A percentile compares a stretch with the other conserved stretches of the same genome.
Evolutionary conservation across 1,284 basidiomycete genomes (phyloP).

Genomic region (Apiotrichum domesticum): DNA sequence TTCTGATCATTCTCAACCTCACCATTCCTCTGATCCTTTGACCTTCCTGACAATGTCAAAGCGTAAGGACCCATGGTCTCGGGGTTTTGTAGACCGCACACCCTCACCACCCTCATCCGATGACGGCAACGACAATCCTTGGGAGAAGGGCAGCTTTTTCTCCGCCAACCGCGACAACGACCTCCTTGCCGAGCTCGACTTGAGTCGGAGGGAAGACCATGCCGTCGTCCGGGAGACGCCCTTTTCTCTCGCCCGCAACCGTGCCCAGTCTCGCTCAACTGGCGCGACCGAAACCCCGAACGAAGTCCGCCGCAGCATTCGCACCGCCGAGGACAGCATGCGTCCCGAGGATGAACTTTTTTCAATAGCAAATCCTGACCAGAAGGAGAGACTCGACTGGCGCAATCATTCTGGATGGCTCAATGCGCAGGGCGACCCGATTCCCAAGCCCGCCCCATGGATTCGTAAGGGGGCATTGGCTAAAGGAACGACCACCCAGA

Average conservation of each 20-base stretch:
- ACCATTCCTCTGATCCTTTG: not conserved
- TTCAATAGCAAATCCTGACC: too few species aligned
- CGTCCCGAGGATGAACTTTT: too few species aligned
- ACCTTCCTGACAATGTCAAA: not conserved
- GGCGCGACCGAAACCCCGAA: not conserved
- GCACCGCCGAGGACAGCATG: conserved; percentile 2
- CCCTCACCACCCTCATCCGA: not conserved
- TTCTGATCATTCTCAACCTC: not conserved
- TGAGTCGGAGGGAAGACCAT: conserved; percentile 20
- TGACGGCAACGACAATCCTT: not conserved
- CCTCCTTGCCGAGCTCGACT: conserved; percentile 19
- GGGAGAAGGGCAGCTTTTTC: not conserved
- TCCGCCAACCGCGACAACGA: conserved; percentile 9
- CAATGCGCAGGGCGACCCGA: conserved; percentile 10
- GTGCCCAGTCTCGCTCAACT: too few species aligned
- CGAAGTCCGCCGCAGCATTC: not conserved
- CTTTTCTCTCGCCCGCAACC: conserved; percentile 17
- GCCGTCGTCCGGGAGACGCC: conserved; percentile 19
- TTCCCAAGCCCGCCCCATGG: not conserved
- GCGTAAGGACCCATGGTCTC: conserved; percentile 4
- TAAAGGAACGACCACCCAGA: conserved; percentile 4
- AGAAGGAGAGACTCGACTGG: not conserved
- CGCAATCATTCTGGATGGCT: conserved; percentile 20
- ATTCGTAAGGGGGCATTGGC: not conserved
- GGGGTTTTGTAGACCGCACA: conserved; percentile 1